Percentiles rank a stretch among this genome's conserved stretches.
phyloP scores from a whole-genome alignment of 306 rosid species.

The Coriaria nepalensis region DNA sequence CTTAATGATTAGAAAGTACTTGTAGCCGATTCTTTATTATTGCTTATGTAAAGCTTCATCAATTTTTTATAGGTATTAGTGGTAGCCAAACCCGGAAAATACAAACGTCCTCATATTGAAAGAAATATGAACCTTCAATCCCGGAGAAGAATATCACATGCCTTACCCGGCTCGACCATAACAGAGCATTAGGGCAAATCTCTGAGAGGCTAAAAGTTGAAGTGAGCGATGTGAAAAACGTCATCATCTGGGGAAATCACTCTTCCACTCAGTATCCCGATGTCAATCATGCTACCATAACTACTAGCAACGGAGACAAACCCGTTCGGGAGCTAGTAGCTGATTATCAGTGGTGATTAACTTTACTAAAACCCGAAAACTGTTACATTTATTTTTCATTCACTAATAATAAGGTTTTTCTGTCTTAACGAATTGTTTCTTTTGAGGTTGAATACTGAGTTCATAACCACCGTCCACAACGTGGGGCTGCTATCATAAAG shows the following conservation, averaged over 20 bases:
- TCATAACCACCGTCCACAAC: slow-evolving; percentile 61
- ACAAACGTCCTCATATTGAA: slow-evolving; percentile 78
- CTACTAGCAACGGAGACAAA: slow-evolving; percentile 20
- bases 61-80: slow-evolving; percentile 52
- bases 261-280: slow-evolving; percentile 94
- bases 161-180: slow-evolving; percentile 84
- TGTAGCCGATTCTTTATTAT: slow-evolving; percentile 9
- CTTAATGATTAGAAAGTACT: no score
- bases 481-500: slow-evolving; percentile 47
- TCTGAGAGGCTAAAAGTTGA: slow-evolving; percentile 59
- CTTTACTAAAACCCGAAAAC: neutral
- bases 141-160: slow-evolving; percentile 72
- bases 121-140: slow-evolving; percentile 78
- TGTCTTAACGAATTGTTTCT: neutral
- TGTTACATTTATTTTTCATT: neutral
- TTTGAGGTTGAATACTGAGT: slow-evolving; percentile 53
- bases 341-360: slow-evolving; percentile 50
- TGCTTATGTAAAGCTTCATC: neutral
- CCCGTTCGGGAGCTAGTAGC: slow-evolving; percentile 38
- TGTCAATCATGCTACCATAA: slow-evolving; percentile 63
- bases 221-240: slow-evolving; percentile 66
- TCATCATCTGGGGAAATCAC: slow-evolving; percentile 86
- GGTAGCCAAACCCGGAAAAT: slow-evolving; percentile 92
- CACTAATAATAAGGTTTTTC: neutral
- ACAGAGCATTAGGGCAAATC: slow-evolving; percentile 82